phyloP scores from a whole-genome alignment of 208 protist genomes.

The Herpetomonas muscarum region DNA sequence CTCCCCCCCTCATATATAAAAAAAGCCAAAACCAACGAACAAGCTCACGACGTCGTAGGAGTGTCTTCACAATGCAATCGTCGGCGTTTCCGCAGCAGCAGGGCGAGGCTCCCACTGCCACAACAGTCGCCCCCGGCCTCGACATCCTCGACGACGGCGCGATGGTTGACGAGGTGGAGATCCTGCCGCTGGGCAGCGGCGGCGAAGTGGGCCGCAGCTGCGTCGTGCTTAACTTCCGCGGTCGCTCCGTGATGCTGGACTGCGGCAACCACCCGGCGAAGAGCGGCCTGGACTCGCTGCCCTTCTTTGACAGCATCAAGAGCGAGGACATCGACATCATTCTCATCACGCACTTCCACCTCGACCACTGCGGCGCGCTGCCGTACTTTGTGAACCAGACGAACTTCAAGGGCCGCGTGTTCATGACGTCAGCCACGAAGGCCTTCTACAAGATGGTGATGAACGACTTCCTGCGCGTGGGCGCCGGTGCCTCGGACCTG shows the following conservation, averaged over 20 bases:
- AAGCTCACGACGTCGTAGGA: background rate
- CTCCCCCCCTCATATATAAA: too few species aligned
- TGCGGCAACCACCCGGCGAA: slow-evolving; percentile 98
- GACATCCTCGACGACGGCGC: background rate
- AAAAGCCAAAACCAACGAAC: too few species aligned
- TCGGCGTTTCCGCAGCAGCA: too few species aligned
- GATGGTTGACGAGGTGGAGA: slow-evolving; percentile 81
- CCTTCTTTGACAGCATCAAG: slow-evolving; percentile 97
- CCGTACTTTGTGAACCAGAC: slow-evolving; percentile 97
- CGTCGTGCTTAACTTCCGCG: slow-evolving; percentile 95
- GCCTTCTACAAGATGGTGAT: slow-evolving; percentile 97
- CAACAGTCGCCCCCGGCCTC: background rate
- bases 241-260: slow-evolving; percentile 97
- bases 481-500: slow-evolving; percentile 76
- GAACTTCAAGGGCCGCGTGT: slow-evolving; percentile 94
- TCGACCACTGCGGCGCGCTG: slow-evolving; percentile 96
- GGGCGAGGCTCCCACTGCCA: background rate
- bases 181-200: slow-evolving; percentile 96
- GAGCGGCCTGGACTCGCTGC: slow-evolving; percentile 92
- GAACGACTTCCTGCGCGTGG: slow-evolving; percentile 95
- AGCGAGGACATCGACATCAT: slow-evolving; percentile 92
- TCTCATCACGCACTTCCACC: slow-evolving; percentile 97
- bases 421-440: slow-evolving; percentile 98
- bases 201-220: slow-evolving; percentile 97
- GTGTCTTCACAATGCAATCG: too few species aligned